Base-by-base conservation (phyloP, 257 asterid species). In the Solanum paucissectum region DNA sequence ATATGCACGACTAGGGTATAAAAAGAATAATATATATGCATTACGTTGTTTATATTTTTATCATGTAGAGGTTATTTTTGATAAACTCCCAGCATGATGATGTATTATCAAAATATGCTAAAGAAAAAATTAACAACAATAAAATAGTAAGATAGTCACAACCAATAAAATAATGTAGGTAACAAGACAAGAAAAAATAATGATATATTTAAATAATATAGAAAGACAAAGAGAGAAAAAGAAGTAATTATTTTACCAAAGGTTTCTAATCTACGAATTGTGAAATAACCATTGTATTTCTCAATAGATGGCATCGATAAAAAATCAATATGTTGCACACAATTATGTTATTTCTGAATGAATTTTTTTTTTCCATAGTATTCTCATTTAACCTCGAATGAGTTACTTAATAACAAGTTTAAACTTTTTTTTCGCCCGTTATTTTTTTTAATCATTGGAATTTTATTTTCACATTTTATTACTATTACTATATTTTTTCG, bases 11-110 rank as follows among this genome's bases (percentile, higher is more conserved):
- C 2, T 25, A 11, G 14, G 20, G 14, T 66, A 2, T 25, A 11
- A 25, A 7, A 64, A n/a, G 8, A 0, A 64, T 64, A 64, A 2
- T 0, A 66, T 25, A 25, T 10, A 25, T 25, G 33, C 18, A 12
- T 52, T 11, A 25, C 18, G 1, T 64, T 25, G 14, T 64, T 12
- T 8, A 5, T 64, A 64, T 0, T 10, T 62, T 64, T 64, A 27
- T n/a, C 1, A 5, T 10, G 6, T n/a, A 62, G 12, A 10, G 8
- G 6, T 11, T n/a, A 5, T 64, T 25, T 64, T 5, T 3, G 7
- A 64, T 64, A 25, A 11, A 25, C 2, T 0, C 0, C n/a, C 33
- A 11, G 6, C 0, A 6, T 0, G 3, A n/a, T 13, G 13, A 64
- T n/a, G 7, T n/a, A 64, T 64, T 25, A n/a, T 20, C 13, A 49